Evolutionary conservation across 371 early-diverging fungal species (phyloP).

Genomic region (Amoeboaphelidium occidentale): DNA sequence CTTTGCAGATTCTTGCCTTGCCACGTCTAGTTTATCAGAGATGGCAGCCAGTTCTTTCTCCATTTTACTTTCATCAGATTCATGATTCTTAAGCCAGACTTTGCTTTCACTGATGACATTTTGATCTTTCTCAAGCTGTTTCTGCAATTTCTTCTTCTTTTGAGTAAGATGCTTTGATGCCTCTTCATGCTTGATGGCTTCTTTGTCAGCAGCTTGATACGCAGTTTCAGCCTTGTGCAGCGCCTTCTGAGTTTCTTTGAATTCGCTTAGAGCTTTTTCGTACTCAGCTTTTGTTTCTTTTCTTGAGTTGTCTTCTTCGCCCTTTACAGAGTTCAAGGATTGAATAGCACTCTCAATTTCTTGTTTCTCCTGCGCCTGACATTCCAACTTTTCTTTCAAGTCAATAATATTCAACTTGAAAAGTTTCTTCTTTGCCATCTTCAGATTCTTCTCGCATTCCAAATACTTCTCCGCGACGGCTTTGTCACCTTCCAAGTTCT

Average conservation of each 20-base stretch:
- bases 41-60: constrained; percentile 29
- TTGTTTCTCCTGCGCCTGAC: no score
- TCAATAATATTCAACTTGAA: constrained; percentile 43
- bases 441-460: constrained; percentile 45
- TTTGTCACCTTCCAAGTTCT: constrained; percentile 21
- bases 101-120: background rate
- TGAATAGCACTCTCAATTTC: no score
- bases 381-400: no score
- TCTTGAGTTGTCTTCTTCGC: background rate
- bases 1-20: constrained; percentile 41
- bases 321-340: no score
- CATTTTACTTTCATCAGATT: constrained; percentile 23
- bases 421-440: constrained; percentile 29
- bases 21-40: constrained; percentile 27
- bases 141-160: constrained; percentile 25
- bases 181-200: constrained; percentile 47
- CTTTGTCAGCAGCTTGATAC: constrained; percentile 36
- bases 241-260: constrained; percentile 25
- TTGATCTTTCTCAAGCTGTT: constrained; percentile 2
- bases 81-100: constrained; percentile 6
- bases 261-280: constrained; percentile 25
- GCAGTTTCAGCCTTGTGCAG: constrained; percentile 34
- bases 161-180: constrained; percentile 43
- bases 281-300: background rate
- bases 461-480: constrained; percentile 56